phyloP scores from a whole-genome alignment of 768 basidiomycete genomes.

The Sistotremastrum suecicum region DNA sequence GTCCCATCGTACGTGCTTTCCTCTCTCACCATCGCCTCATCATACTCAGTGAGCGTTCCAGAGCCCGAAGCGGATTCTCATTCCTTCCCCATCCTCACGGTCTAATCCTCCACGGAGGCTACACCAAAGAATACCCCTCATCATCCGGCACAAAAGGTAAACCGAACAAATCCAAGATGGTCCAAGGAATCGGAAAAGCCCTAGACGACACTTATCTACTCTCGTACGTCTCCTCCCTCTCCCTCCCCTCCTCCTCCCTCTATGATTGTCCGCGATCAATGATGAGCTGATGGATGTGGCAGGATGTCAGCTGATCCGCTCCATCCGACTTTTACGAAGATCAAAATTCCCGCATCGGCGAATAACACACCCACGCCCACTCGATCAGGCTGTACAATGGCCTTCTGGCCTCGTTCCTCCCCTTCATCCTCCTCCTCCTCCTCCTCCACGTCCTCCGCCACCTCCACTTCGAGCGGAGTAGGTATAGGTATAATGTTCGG shows the following conservation, averaged over 20 bases:
- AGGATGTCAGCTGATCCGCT: too few relatives aligned
- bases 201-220: constrained; percentile 87
- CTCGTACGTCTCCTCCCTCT: constrained; percentile 44
- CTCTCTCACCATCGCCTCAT: not conserved
- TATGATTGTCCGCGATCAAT: too few relatives aligned
- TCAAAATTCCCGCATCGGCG: too few relatives aligned
- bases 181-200: constrained; percentile 63
- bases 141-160: constrained; percentile 45
- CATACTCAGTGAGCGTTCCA: constrained; percentile 16
- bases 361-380: not conserved
- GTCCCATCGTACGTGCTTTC: constrained; percentile 48
- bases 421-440: too few relatives aligned
- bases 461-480: too few relatives aligned
- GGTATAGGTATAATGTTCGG: constrained; percentile 72
- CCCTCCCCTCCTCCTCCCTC: too few relatives aligned
- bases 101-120: constrained; percentile 73
- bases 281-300: too few relatives aligned
- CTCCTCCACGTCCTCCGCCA: too few relatives aligned
- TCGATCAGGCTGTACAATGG: constrained; percentile 80
- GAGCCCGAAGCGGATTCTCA: constrained; percentile 72
- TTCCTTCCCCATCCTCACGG: constrained; percentile 71
- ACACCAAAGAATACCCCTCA: constrained; percentile 66
- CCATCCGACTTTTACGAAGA: too few relatives aligned
- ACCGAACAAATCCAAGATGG: constrained; percentile 8
- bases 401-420: constrained; percentile 62